A percentile compares a stretch with the other conserved stretches of the same genome.
Conservation (phyloP, 2,329 filamentous ascomycete genomes). For the Fusarium palustre region DNA sequence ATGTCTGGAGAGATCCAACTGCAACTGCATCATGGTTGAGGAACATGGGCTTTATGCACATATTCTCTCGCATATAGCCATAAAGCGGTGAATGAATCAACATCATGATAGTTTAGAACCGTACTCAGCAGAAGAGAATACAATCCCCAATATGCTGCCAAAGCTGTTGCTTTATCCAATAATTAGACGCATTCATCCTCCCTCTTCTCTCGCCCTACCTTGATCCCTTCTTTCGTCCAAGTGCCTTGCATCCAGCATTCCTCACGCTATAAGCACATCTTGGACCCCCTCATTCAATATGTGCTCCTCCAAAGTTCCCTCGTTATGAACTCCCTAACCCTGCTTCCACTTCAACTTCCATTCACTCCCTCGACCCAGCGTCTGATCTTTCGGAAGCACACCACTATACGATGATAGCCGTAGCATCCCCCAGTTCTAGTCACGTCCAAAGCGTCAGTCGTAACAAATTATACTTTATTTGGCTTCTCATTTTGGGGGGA, state of each 20-base stretch:
- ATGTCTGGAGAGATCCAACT: conserved; percentile 6
- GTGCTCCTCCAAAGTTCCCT: background rate
- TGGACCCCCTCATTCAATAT: background rate
- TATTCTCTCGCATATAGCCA: background rate
- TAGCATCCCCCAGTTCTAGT: background rate
- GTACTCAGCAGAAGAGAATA: background rate
- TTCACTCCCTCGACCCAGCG: conserved; percentile 1
- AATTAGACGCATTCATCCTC: background rate
- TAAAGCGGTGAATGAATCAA: conserved; percentile 20
- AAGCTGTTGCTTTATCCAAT: background rate
- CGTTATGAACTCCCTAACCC: background rate
- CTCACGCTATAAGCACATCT: conserved; percentile 11
- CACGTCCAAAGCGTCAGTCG: background rate
- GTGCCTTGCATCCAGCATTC: conserved; percentile 26
- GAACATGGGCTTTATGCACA: background rate
- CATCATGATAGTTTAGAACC: background rate
- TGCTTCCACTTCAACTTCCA: background rate
- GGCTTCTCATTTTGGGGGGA: conserved; percentile 19
- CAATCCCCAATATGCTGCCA: background rate
- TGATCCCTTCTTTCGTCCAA: conserved; percentile 8
- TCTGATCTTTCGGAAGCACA: background rate
- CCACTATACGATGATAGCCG: background rate
- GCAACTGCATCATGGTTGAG: background rate
- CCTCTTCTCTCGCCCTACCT: background rate
- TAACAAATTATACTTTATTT: conserved; percentile 25